A percentile compares a stretch with the other conserved stretches of the same genome.
phyloP scores from a whole-genome alignment of 2,329 filamentous ascomycete genomes.

The Plectosphaerella plurivora region DNA sequence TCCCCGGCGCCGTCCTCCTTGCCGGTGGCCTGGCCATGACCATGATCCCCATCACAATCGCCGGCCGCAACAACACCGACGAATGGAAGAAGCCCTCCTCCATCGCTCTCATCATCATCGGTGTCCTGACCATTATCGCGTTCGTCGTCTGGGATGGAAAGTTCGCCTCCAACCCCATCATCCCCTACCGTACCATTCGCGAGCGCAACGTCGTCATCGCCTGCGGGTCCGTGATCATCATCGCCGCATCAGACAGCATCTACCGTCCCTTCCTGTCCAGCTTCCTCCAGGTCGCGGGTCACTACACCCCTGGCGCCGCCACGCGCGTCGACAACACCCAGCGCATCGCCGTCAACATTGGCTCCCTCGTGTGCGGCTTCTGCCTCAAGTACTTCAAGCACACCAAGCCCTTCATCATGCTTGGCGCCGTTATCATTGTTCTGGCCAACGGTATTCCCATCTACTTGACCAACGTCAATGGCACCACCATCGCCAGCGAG shows the following conservation, averaged over 20 bases:
- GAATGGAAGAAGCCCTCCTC: slow-evolving; percentile 25
- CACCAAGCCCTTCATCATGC: slow-evolving; percentile 24
- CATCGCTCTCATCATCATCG: slow-evolving; percentile 30
- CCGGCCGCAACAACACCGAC: slow-evolving; percentile 24
- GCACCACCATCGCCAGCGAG: slow-evolving; percentile 21
- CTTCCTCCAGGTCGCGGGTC: slow-evolving; percentile 32
- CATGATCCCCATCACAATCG: slow-evolving; percentile 31
- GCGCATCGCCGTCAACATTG: slow-evolving; percentile 30
- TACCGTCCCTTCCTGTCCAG: slow-evolving; percentile 35
- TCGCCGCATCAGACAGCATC: slow-evolving; percentile 29
- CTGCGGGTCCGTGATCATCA: slow-evolving; percentile 15
- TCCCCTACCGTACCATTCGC: slow-evolving; percentile 30
- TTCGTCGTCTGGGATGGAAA: slow-evolving; percentile 31
- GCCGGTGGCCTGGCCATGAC: slow-evolving; percentile 25
- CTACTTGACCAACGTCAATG: slow-evolving; percentile 20
- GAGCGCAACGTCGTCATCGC: slow-evolving; percentile 33
- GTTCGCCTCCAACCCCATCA: slow-evolving; percentile 29
- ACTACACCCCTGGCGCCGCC: slow-evolving; percentile 26
- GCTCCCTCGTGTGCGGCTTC: slow-evolving; percentile 25
- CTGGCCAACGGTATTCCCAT: slow-evolving; percentile 27
- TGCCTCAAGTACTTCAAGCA: slow-evolving; percentile 30
- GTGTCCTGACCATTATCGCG: slow-evolving; percentile 14
- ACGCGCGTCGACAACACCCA: slow-evolving; percentile 29
- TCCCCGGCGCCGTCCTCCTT: slow-evolving; percentile 25
- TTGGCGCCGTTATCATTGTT: slow-evolving; percentile 25